Percentiles rank a stretch among this genome's conserved stretches.
Conservation (phyloP, 306 rosid species). For the Casuarina equisetifolia region DNA sequence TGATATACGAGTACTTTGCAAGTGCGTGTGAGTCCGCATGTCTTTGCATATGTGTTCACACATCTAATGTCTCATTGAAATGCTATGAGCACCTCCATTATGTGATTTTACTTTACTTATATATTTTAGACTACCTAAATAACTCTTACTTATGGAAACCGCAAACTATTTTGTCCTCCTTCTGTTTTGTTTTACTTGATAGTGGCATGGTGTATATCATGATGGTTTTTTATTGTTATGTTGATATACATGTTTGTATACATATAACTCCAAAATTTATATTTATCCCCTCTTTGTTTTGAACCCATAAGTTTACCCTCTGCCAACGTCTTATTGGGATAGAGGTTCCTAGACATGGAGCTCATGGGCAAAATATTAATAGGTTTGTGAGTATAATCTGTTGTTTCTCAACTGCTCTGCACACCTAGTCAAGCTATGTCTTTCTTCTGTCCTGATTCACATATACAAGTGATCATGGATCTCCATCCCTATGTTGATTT, state of each 20-base stretch:
- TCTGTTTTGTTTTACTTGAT: background rate
- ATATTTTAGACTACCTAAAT: background rate
- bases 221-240: too few relatives aligned
- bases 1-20: too few relatives aligned
- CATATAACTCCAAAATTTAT: background rate
- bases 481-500: background rate
- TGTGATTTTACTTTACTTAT: background rate
- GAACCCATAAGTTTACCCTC: background rate
- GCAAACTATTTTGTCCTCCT: too few relatives aligned
- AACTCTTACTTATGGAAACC: background rate
- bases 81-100: background rate
- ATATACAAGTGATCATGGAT: constrained; percentile 3
- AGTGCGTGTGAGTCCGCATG: background rate
- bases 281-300: background rate
- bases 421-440: background rate
- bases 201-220: too few relatives aligned
- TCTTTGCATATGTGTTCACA: background rate
- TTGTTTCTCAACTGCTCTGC: background rate
- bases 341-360: background rate
- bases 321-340: background rate
- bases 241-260: background rate
- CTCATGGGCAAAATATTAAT: background rate
- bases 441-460: background rate
- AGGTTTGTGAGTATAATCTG: background rate
- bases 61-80: background rate